phyloP scores from a whole-genome alignment of 495 filamentous ascomycete species.

The Neurospora intermedia region DNA sequence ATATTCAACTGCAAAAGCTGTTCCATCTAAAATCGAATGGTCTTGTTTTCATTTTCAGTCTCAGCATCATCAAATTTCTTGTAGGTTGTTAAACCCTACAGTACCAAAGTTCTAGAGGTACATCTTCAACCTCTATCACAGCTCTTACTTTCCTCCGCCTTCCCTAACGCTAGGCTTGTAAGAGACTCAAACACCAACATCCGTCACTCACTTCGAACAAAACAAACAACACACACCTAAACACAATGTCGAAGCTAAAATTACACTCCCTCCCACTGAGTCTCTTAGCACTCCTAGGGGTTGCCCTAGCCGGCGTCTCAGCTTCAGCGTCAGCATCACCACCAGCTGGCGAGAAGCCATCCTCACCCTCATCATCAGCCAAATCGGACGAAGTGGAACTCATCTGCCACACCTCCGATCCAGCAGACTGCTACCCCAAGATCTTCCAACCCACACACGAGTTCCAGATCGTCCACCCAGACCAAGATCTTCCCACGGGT shows the following conservation, averaged over 20 bases:
- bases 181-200: background rate
- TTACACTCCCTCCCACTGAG: conserved; percentile 11
- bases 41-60: background rate
- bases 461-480: conserved; percentile 50
- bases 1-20: background rate
- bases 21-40: background rate
- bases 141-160: background rate
- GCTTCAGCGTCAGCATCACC: conserved; percentile 12
- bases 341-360: conserved; percentile 10
- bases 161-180: background rate
- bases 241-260: conserved; percentile 12
- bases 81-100: background rate
- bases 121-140: background rate
- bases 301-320: conserved; percentile 9
- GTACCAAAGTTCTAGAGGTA: no score
- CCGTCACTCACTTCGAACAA: background rate
- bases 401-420: conserved; percentile 52
- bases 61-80: background rate
- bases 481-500: conserved; percentile 52
- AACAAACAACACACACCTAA: no score
- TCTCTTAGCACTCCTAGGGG: conserved; percentile 15
- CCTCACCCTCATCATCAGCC: background rate
- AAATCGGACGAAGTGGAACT: conserved; percentile 28
- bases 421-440: conserved; percentile 52
- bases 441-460: conserved; percentile 49